phyloP scores from a whole-genome alignment of 495 filamentous ascomycete genomes.

The Cetradonia linearis region DNA sequence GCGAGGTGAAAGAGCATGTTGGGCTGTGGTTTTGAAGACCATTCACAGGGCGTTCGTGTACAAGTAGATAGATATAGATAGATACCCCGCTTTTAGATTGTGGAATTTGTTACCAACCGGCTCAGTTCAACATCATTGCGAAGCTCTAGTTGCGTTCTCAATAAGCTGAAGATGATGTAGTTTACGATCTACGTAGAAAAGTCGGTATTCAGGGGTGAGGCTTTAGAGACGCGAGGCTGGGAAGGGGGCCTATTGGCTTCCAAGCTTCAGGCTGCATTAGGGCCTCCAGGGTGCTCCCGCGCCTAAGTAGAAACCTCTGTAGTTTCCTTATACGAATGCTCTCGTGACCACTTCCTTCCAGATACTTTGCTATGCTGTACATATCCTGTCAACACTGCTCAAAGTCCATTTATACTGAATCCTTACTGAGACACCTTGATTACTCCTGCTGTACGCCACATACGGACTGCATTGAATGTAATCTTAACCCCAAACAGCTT shows the following conservation, averaged over 20 bases:
- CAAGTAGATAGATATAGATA: constrained; percentile 4
- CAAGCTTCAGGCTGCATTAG: not conserved
- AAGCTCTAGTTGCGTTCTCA: not conserved
- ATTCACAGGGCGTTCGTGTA: not conserved
- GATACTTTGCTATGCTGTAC: not conserved
- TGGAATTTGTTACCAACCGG: not conserved
- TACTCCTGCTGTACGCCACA: too few species aligned
- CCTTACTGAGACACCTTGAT: not conserved
- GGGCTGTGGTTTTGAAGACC: not conserved
- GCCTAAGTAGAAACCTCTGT: not conserved
- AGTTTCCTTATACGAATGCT: not conserved
- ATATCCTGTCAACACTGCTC: not conserved
- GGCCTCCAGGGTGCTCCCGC: not conserved
- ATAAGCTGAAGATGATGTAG: not conserved
- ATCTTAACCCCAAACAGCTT: not conserved
- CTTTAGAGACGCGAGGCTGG: too few species aligned
- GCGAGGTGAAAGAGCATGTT: not conserved
- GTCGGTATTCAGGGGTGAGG: not conserved
- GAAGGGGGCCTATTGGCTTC: constrained; percentile 3
- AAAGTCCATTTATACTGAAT: not conserved
- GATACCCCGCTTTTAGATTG: constrained; percentile 9
- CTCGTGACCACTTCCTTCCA: not conserved
- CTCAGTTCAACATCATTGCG: not conserved
- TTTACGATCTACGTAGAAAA: too few species aligned
- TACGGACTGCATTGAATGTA: not conserved